Percentiles rank a stretch among this genome's conserved stretches.
Conservation (phyloP, 345 rosid genomes). For the Ceriops tagal region DNA sequence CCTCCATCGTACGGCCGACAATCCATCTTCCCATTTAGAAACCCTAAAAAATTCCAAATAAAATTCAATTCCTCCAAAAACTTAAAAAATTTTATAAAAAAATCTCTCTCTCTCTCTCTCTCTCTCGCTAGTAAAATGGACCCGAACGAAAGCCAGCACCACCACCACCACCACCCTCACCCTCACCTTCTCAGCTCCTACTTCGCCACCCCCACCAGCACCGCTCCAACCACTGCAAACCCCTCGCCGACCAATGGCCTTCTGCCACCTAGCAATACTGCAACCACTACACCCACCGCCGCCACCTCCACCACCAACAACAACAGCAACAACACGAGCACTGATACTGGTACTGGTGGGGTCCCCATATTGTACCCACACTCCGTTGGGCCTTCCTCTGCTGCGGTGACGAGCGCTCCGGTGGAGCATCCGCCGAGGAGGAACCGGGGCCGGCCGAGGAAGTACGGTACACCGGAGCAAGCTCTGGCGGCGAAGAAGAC, state of each 20-base stretch:
- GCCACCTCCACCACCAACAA: not conserved
- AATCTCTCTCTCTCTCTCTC: constrained; percentile 19
- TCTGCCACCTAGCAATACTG: constrained; percentile 36
- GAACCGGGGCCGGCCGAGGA: constrained; percentile 93
- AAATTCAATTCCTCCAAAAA: constrained; percentile 21
- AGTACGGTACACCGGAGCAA: constrained; percentile 91
- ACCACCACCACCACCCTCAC: constrained; percentile 5
- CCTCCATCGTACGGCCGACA: constrained; percentile 7
- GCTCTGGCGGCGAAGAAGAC: constrained; percentile 87
- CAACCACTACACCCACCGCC: not conserved
- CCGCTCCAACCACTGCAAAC: constrained; percentile 33
- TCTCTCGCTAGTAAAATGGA: constrained; percentile 51
- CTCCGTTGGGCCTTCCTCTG: constrained; percentile 47
- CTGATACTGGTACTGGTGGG: not conserved
- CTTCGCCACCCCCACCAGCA: constrained; percentile 11
- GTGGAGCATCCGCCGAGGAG: constrained; percentile 58
- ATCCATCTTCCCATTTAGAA: constrained; percentile 8
- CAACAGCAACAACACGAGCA: not conserved
- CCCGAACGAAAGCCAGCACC: constrained; percentile 52
- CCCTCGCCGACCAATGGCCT: constrained; percentile 65
- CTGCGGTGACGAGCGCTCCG: constrained; percentile 48
- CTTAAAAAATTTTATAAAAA: constrained; percentile 13
- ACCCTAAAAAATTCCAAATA: constrained; percentile 12
- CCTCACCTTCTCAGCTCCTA: constrained; percentile 35
- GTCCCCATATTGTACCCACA: constrained; percentile 49